Evolutionary conservation across 179 eudicot genomes (phyloP).

Genomic region (Beta corolliflora): DNA sequence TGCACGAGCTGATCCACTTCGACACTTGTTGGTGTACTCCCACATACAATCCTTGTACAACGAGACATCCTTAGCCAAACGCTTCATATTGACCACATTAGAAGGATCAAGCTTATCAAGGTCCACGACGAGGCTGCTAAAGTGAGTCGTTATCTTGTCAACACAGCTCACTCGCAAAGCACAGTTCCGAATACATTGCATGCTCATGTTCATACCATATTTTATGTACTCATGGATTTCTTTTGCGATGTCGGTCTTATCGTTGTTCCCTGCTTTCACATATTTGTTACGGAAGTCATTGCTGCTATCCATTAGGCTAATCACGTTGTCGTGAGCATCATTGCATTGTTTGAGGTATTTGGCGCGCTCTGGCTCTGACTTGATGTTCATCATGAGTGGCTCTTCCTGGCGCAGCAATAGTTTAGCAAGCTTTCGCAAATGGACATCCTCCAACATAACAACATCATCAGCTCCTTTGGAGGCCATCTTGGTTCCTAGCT

Average conservation of each 20-base stretch:
- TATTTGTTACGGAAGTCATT: neutral
- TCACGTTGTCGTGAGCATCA: neutral
- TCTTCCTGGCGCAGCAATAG: neutral
- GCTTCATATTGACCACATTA: too few species aligned
- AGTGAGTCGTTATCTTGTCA: conserved; percentile 3
- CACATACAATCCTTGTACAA: conserved; percentile 10
- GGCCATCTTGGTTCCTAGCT: too few species aligned
- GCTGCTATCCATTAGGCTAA: neutral
- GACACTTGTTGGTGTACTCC: neutral
- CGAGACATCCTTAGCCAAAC: neutral
- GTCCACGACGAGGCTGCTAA: neutral
- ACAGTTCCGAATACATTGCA: conserved; percentile 2
- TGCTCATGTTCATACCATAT: conserved; percentile 6
- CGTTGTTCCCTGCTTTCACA: neutral
- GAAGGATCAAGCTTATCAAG: neutral
- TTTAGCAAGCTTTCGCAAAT: neutral
- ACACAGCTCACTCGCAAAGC: neutral
- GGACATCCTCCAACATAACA: neutral
- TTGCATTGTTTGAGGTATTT: conserved; percentile 3
- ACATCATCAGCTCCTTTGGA: neutral
- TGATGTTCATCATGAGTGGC: neutral
- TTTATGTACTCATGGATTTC: neutral
- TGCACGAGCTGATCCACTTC: neutral
- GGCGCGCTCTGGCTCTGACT: neutral
- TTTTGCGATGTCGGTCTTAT: neutral